phyloP scores from a whole-genome alignment of 768 basidiomycete genomes.

The Arthromyces matolae region DNA sequence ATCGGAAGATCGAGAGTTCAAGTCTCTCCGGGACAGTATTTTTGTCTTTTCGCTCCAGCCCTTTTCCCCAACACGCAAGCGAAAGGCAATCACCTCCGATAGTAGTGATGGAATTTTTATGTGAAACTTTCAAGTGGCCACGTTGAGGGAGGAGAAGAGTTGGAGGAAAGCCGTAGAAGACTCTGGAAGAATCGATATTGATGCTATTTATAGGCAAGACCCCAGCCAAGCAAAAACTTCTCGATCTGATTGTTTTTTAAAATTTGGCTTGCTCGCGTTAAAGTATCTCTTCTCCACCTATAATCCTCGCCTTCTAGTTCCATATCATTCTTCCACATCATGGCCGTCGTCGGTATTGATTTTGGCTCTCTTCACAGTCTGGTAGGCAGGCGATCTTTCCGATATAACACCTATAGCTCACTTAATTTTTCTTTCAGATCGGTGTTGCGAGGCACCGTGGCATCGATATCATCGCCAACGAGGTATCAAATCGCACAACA shows the following conservation, averaged over 20 bases:
- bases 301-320: conserved; percentile 9
- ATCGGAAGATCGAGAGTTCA: too few species aligned
- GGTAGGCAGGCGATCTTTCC: conserved; percentile 39
- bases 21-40: too few species aligned
- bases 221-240: conserved; percentile 19
- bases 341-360: conserved; percentile 96
- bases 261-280: conserved; percentile 16
- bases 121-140: too few species aligned
- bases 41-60: too few species aligned
- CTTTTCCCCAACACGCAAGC: too few species aligned
- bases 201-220: conserved; percentile 20
- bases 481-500: conserved; percentile 94
- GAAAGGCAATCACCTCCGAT: too few species aligned
- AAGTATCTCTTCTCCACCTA: conserved; percentile 6
- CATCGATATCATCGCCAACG: conserved; percentile 98
- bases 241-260: conserved; percentile 20
- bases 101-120: too few species aligned
- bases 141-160: too few species aligned
- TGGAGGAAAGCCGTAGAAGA: conserved; percentile 20
- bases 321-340: conserved; percentile 29
- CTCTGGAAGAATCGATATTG: conserved; percentile 20
- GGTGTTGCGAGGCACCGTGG: conserved; percentile 94
- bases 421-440: conserved; percentile 50
- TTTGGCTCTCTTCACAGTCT: conserved; percentile 89
- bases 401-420: conserved; percentile 1